Evolutionary conservation across 805 yeast genomes (phyloP), one percentile per base, ranked within the genome.

Genomic region (Pichia cabralensis): DNA sequence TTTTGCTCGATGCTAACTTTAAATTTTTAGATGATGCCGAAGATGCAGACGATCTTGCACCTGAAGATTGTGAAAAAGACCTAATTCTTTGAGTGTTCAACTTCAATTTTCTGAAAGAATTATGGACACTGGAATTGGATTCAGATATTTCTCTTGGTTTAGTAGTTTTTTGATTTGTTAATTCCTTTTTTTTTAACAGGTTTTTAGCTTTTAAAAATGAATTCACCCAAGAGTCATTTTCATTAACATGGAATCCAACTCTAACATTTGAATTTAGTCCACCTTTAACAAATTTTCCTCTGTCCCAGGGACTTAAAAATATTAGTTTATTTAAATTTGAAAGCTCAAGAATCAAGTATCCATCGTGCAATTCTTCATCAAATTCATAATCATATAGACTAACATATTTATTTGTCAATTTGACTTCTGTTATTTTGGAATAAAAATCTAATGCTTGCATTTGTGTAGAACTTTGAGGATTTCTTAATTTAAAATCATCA

Each of bases 341-440:
- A 45, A 77, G 60, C 47, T 80, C 88, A 20, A 80, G 49, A 10
- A 79, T 76, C 30, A 80, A 58, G 46, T 71, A 79, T 0, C 89
- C 92, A 36, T 62, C 67, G 17, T 63, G 62, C 6, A 63, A 62
- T 14, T 56, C 60, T 38, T 74, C 81, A 42, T 75, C 77, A 54
- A 81, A 80, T 51, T 80, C 89, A 54, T 77, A 80, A 54, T 80
- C 89, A 51, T 80, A 81, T 77, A 81, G 75, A 48, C 82, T 81
- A 35, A 80, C 73, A 43, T 71, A 62, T 28, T 61, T 57, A 45
- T 69, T 73, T 0, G 71, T 67, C 21, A 67, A 45, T 34, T 59
- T 65, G 24, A 71, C 64, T 19, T 66, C 66, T 23, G 56, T 47
- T 2, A 56, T 42, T 26, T 46, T 50, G 3, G 55, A 48, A 36